Evolutionary conservation across 164 flowering plant species (phyloP), one percentile per base, ranked within the genome.

Genomic region (Santalum album): DNA sequence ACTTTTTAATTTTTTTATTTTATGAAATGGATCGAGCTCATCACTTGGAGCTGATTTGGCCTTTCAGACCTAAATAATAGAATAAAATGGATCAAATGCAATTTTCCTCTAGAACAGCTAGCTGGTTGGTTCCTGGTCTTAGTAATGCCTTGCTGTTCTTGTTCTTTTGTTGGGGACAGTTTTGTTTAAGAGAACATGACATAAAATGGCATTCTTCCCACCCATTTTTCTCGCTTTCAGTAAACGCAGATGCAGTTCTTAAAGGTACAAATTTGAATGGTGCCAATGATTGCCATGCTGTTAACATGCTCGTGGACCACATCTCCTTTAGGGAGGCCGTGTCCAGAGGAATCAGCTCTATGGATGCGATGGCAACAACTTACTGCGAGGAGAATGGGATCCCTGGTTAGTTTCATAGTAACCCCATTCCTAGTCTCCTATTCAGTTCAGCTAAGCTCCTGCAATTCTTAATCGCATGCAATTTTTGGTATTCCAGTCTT

Each of bases 231-330:
- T 38, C 16, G 42, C 14, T 4, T 38, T 38, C 60, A 91, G 98
- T 91, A 65, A 72, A 81, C 65, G 98, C 98, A 16, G 87, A 80
- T 55, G 96, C 82, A 38, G 77, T 91, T 18, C 75, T 91, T 22
- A 91, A 88, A 71, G 96, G 98, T 25, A 78, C 90, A 25, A 84
- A 76, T 56, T 75, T 75, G 7, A 88, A 81, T 61, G 87, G 84
- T 51, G 73, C 81, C 21, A 81, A 77, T 74, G 90, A 80, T 54
- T 78, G 82, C 70, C 74, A 77, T 49, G 75, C 91, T 6, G 75
- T 82, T 52, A 78, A 70, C 73, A 77, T 38, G 36, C 56, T 78
- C 23, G 82, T 77, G 36, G 84, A 88, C 66, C 90, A 86, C 61
- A 75, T 86, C 38, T 74, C 88, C 56, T 91, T 73, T 67, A 72